Evolutionary conservation across 1,284 basidiomycete genomes (phyloP).

Genomic region (Phellinidium pouzarii): DNA sequence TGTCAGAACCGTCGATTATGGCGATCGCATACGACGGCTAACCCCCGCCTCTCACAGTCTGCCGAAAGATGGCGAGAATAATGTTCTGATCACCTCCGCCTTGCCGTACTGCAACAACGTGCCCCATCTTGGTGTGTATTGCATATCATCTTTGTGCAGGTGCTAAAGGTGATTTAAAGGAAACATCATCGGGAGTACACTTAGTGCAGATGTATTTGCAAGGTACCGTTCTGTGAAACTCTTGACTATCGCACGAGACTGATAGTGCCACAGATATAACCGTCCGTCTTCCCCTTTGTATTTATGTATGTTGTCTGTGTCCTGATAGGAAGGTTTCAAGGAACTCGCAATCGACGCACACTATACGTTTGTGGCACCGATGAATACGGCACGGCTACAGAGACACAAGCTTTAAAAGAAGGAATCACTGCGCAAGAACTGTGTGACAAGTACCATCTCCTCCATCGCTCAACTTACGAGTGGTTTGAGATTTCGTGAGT

Average conservation of each 20-base stretch:
- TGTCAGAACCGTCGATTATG: slow-evolving; percentile 23
- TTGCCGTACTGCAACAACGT: slow-evolving; percentile 99
- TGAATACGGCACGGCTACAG: slow-evolving; percentile 98
- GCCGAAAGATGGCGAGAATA: slow-evolving; percentile 79
- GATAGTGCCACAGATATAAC: slow-evolving; percentile 45
- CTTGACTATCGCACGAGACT: slow-evolving; percentile 18
- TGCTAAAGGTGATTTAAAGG: slow-evolving; percentile 38
- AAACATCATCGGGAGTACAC: slow-evolving; percentile 95
- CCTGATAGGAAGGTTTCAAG: slow-evolving; percentile 31
- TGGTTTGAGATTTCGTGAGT: slow-evolving; percentile 85
- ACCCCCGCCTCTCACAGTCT: slow-evolving; percentile 41
- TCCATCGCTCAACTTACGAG: slow-evolving; percentile 91
- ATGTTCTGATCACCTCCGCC: slow-evolving; percentile 92
- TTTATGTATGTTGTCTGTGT: neutral
- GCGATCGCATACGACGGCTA: neutral
- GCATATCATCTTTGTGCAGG: neutral
- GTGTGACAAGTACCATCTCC: slow-evolving; percentile 89
- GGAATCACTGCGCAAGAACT: slow-evolving; percentile 81
- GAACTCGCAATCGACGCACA: slow-evolving; percentile 68
- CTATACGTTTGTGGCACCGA: slow-evolving; percentile 95
- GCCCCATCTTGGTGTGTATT: slow-evolving; percentile 78
- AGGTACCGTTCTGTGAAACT: slow-evolving; percentile 49
- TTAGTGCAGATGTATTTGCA: slow-evolving; percentile 96
- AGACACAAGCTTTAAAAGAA: slow-evolving; percentile 96
- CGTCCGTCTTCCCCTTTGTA: slow-evolving; percentile 39